Conservation (phyloP, 2,329 filamentous ascomycete genomes). For the Alternaria novae-zelandiae region DNA sequence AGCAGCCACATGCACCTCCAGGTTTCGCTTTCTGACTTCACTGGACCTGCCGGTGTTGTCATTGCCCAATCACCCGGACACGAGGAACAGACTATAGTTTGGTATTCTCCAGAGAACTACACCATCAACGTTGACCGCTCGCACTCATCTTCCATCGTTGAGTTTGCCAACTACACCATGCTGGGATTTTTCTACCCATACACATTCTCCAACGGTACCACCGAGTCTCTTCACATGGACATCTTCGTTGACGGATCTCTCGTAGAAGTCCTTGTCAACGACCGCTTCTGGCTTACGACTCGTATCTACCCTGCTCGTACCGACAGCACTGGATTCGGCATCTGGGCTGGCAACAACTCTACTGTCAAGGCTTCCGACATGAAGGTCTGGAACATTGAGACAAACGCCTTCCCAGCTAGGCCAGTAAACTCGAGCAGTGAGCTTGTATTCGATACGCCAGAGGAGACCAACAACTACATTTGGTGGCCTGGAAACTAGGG, state of each 20-base stretch:
- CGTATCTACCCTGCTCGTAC: slow-evolving; percentile 55
- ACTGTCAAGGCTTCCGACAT: slow-evolving; percentile 46
- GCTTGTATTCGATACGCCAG: slow-evolving; percentile 52
- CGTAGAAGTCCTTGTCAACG: slow-evolving; percentile 57
- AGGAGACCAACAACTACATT: slow-evolving; percentile 53
- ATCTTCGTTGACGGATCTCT: slow-evolving; percentile 57
- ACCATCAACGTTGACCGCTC: slow-evolving; percentile 55
- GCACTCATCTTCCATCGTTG: slow-evolving; percentile 50
- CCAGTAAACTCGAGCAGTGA: slow-evolving; percentile 50
- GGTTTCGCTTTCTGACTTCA: slow-evolving; percentile 48
- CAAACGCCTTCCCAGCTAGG: slow-evolving; percentile 51
- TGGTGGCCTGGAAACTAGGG: slow-evolving; percentile 55
- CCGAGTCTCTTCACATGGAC: slow-evolving; percentile 52
- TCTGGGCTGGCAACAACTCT: slow-evolving; percentile 50
- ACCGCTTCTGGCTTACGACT: slow-evolving; percentile 50
- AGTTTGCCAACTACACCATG: slow-evolving; percentile 54
- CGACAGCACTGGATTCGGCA: slow-evolving; percentile 53
- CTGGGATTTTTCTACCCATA: slow-evolving; percentile 57
- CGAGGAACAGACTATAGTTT: slow-evolving; percentile 54
- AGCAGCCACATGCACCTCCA: slow-evolving; percentile 51
- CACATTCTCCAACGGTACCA: slow-evolving; percentile 42
- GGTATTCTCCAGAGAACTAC: slow-evolving; percentile 54
- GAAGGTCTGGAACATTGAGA: slow-evolving; percentile 48
- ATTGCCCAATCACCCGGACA: slow-evolving; percentile 53
- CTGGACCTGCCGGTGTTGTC: slow-evolving; percentile 51